Conservation (phyloP, 192 early-diverging fungal species). For the Dissophora ornata region DNA sequence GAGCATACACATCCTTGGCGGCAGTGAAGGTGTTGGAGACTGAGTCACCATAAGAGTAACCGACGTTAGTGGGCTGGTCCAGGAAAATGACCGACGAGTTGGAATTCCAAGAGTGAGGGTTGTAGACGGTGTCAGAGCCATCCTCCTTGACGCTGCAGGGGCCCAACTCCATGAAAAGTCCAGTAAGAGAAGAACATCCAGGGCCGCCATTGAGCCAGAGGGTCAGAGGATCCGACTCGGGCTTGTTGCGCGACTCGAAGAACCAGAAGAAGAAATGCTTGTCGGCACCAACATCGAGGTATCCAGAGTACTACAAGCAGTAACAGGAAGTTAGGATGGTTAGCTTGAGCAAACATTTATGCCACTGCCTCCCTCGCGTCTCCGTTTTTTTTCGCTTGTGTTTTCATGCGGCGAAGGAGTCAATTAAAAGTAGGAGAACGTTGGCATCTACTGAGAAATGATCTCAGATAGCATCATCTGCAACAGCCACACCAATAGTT, state of each 20-base stretch:
- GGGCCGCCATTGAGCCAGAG: slow-evolving; percentile 90
- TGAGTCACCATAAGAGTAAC: slow-evolving; percentile 86
- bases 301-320: slow-evolving; percentile 74
- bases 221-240: slow-evolving; percentile 78
- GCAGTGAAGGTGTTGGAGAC: slow-evolving; percentile 80
- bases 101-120: slow-evolving; percentile 91
- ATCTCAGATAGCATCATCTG: slow-evolving; percentile 2
- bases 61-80: slow-evolving; percentile 92
- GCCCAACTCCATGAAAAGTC: slow-evolving; percentile 85
- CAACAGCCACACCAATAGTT: neutral
- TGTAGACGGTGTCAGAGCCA: slow-evolving; percentile 72
- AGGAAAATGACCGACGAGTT: slow-evolving; percentile 88
- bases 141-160: slow-evolving; percentile 87
- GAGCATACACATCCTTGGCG: slow-evolving; percentile 89
- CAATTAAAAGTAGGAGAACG: neutral
- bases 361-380: too few species aligned
- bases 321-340: too few species aligned
- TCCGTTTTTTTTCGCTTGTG: too few species aligned
- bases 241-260: slow-evolving; percentile 89
- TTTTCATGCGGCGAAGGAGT: too few species aligned
- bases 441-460: neutral
- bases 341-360: too few species aligned
- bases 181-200: slow-evolving; percentile 83
- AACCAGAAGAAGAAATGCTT: slow-evolving; percentile 97
- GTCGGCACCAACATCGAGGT: slow-evolving; percentile 74